phyloP scores from a whole-genome alignment of 768 basidiomycete species.

The Erythrobasidium yunnanense region DNA sequence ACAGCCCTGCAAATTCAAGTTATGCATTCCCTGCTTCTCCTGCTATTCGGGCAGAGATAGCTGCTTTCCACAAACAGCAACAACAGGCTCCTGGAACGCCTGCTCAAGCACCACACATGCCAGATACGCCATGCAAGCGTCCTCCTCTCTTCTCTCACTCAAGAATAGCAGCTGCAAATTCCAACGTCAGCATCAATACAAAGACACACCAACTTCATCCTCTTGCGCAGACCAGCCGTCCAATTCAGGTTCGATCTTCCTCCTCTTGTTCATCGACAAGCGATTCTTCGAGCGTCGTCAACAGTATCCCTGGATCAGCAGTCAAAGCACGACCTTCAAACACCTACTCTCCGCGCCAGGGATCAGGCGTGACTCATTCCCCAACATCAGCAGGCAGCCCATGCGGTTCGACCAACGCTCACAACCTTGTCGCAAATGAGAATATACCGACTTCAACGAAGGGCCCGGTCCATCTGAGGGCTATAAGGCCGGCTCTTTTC shows the following conservation, averaged over 20 bases:
- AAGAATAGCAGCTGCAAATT: neutral
- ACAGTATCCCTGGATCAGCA: slow-evolving; percentile 18
- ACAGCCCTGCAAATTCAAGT: neutral
- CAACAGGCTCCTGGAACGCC: neutral
- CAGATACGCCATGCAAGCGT: slow-evolving; percentile 40
- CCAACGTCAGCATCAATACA: neutral
- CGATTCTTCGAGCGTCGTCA: slow-evolving; percentile 13
- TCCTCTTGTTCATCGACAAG: slow-evolving; percentile 18
- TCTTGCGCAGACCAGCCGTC: slow-evolving; percentile 8
- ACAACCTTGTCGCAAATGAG: neutral
- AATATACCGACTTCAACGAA: neutral
- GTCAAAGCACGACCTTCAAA: neutral
- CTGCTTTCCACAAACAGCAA: neutral
- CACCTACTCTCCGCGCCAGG: neutral
- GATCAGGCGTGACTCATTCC: neutral
- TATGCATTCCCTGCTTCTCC: neutral
- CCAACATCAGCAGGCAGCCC: slow-evolving; percentile 4
- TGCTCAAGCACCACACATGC: slow-evolving; percentile 33
- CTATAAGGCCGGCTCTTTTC: slow-evolving; percentile 12
- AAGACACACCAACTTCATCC: neutral
- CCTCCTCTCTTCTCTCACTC: neutral
- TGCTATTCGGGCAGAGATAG: neutral
- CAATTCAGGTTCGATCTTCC: neutral
- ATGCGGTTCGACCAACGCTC: neutral
- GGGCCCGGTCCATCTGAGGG: too few relatives aligned